Evolutionary conservation across 2,329 filamentous ascomycete genomes (phyloP).

Genomic region (Penicillium sp.): DNA sequence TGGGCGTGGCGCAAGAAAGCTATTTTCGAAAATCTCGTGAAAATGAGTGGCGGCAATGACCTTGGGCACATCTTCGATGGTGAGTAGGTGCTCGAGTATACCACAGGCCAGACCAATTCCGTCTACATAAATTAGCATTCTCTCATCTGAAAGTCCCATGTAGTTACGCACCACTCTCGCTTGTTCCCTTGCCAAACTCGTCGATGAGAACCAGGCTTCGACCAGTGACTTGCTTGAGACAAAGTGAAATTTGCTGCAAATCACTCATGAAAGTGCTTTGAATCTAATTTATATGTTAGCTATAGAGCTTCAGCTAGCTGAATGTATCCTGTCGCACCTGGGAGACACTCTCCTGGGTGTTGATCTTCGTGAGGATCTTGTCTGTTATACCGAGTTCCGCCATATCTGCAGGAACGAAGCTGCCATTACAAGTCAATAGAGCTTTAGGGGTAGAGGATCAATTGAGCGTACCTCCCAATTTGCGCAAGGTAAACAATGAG

Average conservation of each 20-base stretch:
- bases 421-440: conserved; percentile 31
- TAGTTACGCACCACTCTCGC: conserved; percentile 47
- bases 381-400: conserved; percentile 84
- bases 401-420: conserved; percentile 75
- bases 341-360: conserved; percentile 66
- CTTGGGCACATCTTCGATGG: conserved; percentile 51
- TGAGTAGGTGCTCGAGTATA: conserved; percentile 55
- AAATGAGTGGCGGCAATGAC: conserved; percentile 61
- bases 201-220: conserved; percentile 84
- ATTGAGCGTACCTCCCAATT: conserved; percentile 56
- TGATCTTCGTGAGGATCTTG: conserved; percentile 82
- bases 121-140: conserved; percentile 40
- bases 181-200: conserved; percentile 75
- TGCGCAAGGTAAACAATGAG: conserved; percentile 90
- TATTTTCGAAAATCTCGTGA: conserved; percentile 54
- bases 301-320: neutral
- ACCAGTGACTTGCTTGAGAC: conserved; percentile 67
- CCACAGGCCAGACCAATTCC: conserved; percentile 62
- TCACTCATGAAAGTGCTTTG: conserved; percentile 75
- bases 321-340: conserved; percentile 32
- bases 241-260: conserved; percentile 76
- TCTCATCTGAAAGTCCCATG: neutral
- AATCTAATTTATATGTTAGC: conserved; percentile 31
- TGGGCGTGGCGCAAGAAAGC: conserved; percentile 47
- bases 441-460: neutral